Conservation (phyloP, 257 asterid species). For the Petrea volubilis region DNA sequence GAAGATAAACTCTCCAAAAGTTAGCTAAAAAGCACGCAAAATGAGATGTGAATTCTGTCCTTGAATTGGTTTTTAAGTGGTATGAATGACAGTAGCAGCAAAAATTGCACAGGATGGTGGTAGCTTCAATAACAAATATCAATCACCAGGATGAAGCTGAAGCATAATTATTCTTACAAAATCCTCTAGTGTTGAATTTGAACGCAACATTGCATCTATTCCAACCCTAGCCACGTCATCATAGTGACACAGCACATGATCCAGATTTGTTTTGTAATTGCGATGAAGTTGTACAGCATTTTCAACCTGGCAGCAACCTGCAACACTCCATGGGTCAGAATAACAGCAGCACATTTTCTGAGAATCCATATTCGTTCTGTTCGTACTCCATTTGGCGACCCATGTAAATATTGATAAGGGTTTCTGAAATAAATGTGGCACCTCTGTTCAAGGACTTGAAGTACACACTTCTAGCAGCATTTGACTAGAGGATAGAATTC, state of each 20-base stretch:
- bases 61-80: neutral
- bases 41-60: constrained; percentile 2
- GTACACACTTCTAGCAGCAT: neutral
- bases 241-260: constrained; percentile 22
- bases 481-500: neutral
- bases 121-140: neutral
- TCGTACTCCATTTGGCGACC: neutral
- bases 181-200: constrained; percentile 93
- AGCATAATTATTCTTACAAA: constrained; percentile 61
- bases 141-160: constrained; percentile 10
- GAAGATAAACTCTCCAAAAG: neutral
- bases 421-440: neutral
- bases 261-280: constrained; percentile 33
- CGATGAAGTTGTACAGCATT: constrained; percentile 22
- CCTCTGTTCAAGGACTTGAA: neutral
- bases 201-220: constrained; percentile 75
- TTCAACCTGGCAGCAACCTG: constrained; percentile 45
- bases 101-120: neutral
- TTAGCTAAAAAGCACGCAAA: neutral
- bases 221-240: constrained; percentile 57
- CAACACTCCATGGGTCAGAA: constrained; percentile 28
- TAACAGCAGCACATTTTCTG: constrained; percentile 2
- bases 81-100: neutral
- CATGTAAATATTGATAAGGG: neutral
- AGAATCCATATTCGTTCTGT: neutral